phyloP scores from a whole-genome alignment of 495 filamentous ascomycete species.

The Haplographium delicatum region DNA sequence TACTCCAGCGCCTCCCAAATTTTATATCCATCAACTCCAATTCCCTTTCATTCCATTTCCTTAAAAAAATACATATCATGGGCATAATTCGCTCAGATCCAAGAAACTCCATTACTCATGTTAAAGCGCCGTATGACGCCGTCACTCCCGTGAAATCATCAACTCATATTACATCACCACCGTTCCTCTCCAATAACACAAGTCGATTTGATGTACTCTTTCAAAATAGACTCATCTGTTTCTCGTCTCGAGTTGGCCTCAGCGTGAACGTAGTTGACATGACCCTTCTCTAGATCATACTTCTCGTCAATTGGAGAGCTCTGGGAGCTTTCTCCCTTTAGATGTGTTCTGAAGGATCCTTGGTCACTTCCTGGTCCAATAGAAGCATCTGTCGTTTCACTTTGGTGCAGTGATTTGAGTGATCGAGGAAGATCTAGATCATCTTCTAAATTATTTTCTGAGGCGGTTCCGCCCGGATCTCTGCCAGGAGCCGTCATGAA shows the following conservation, averaged over 20 bases:
- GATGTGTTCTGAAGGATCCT: no score
- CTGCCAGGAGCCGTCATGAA: background rate
- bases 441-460: no score
- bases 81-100: no score
- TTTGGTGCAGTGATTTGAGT: background rate
- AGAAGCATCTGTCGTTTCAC: no score
- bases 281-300: constrained; percentile 1
- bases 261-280: background rate
- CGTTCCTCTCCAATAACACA: background rate
- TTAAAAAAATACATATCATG: no score
- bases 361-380: no score
- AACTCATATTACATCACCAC: background rate
- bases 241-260: background rate
- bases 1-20: no score
- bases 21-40: no score
- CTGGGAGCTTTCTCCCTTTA: background rate
- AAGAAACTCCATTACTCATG: no score
- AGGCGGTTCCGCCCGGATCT: background rate
- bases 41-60: no score
- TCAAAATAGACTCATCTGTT: background rate
- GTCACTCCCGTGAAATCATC: background rate
- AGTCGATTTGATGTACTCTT: background rate
- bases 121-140: background rate
- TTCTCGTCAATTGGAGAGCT: no score
- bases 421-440: background rate